phyloP scores from a whole-genome alignment of 192 early-diverging fungal genomes.

The Gorgonomyces haynaldii region DNA sequence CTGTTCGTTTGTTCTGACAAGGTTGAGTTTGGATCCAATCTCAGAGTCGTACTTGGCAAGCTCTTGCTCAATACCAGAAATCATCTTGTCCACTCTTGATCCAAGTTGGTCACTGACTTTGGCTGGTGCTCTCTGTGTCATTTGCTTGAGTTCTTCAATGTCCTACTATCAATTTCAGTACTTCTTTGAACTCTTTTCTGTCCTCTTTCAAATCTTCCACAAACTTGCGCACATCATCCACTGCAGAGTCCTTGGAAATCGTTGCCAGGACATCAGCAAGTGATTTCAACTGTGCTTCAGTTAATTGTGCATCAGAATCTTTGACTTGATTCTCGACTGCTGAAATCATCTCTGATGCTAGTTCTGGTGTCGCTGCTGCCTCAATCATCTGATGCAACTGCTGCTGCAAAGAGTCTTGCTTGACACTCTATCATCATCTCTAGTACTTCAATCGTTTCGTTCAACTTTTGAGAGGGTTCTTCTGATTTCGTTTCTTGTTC shows the following conservation, averaged over 20 bases:
- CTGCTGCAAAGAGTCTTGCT: neutral
- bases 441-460: too few relatives aligned
- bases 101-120: constrained; percentile 49
- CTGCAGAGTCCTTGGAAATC: constrained; percentile 28
- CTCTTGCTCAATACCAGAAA: constrained; percentile 60
- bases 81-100: constrained; percentile 68
- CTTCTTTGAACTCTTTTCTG: constrained; percentile 35
- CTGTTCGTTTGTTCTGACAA: constrained; percentile 51
- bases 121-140: constrained; percentile 39
- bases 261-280: constrained; percentile 36
- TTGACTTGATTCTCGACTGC: constrained; percentile 5
- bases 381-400: neutral
- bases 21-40: constrained; percentile 51
- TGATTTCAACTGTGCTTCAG: constrained; percentile 26
- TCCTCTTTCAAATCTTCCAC: constrained; percentile 35
- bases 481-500: constrained; percentile 21
- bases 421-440: neutral
- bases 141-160: constrained; percentile 37
- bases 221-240: constrained; percentile 30
- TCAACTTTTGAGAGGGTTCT: too few relatives aligned
- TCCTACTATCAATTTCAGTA: constrained; percentile 18
- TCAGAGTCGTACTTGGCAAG: constrained; percentile 51
- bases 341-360: neutral
- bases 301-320: constrained; percentile 14
- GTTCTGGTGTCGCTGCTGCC: neutral